These are phyloP conservation scores for Pseudopyrenochaeta lycopersici DNA, from an alignment of 2,329 filamentous ascomycete species.

Conservation along the genomic window DNA sequence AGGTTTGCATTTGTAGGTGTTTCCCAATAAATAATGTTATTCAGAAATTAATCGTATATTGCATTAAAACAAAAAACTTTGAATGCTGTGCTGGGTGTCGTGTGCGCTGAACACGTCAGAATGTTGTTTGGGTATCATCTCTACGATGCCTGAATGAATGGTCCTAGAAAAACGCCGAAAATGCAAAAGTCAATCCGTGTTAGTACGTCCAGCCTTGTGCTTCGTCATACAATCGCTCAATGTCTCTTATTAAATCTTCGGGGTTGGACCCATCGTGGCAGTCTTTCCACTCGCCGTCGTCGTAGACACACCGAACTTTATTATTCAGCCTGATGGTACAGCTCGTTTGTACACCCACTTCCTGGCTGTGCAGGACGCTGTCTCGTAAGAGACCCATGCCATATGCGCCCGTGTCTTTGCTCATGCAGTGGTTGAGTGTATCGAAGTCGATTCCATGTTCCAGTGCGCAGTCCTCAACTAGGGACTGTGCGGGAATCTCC, in stretches of 20 bases:
- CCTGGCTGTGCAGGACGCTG: conserved; percentile 71
- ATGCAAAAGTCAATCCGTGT: too few species aligned
- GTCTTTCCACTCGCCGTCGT: conserved; percentile 79
- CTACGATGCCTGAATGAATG: conserved; percentile 1
- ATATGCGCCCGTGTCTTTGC: conserved; percentile 76
- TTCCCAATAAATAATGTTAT: not conserved
- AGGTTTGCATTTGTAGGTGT: not conserved
- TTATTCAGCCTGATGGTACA: conserved; percentile 72
- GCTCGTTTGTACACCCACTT: conserved; percentile 56
- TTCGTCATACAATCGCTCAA: conserved; percentile 72
- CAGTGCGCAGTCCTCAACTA: conserved; percentile 86
- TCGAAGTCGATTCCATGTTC: conserved; percentile 90
- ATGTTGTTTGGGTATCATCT: conserved; percentile 14
- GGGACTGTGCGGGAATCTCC: conserved; percentile 77
- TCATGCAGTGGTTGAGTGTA: conserved; percentile 82
- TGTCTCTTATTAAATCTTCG: conserved; percentile 77
- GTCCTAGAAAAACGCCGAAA: conserved; percentile 8
- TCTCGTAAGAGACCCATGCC: conserved; percentile 72
- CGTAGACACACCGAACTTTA: conserved; percentile 83
- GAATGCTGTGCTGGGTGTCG: too few species aligned
- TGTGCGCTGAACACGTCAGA: not conserved
- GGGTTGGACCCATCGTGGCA: conserved; percentile 75
- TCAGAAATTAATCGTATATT: conserved; percentile 1
- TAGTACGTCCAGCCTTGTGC: conserved; percentile 39
- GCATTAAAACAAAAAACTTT: not conserved